Conservation (phyloP, 345 rosid species). For the Salix dunnii region DNA sequence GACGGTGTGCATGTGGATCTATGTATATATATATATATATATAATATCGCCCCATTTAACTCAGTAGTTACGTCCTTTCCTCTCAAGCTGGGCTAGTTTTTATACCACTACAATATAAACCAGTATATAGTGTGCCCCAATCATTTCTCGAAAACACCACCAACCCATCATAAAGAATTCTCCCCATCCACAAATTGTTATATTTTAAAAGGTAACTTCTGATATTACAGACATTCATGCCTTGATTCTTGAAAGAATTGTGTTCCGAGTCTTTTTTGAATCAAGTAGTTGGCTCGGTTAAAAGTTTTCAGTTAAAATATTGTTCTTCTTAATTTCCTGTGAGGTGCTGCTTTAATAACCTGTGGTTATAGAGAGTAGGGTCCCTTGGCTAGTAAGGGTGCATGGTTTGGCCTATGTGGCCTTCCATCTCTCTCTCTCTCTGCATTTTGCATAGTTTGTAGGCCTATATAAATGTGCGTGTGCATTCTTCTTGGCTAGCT, state of each 20-base stretch:
- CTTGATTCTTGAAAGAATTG: not conserved
- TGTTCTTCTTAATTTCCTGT: not conserved
- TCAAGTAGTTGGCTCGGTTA: slow-evolving; percentile 9
- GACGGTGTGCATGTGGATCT: slow-evolving; percentile 53
- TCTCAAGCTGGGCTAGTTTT: slow-evolving; percentile 6
- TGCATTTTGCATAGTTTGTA: not conserved
- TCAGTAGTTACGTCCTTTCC: slow-evolving; percentile 26
- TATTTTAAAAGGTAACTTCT: not conserved
- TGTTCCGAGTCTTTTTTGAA: not conserved
- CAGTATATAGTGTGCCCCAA: slow-evolving; percentile 23
- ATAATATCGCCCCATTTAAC: slow-evolving; percentile 1
- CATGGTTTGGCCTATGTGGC: slow-evolving; percentile 37
- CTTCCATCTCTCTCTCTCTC: slow-evolving; percentile 13
- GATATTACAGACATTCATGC: slow-evolving; percentile 9
- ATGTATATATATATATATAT: not conserved
- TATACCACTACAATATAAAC: not conserved
- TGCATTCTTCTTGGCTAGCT: slow-evolving; percentile 17
- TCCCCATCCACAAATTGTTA: slow-evolving; percentile 9
- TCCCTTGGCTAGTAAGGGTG: slow-evolving; percentile 24
- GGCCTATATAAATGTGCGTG: slow-evolving; percentile 22
- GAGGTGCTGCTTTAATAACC: slow-evolving; percentile 16
- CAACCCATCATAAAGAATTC: slow-evolving; percentile 4
- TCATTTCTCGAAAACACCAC: slow-evolving; percentile 24
- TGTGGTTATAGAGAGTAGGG: slow-evolving; percentile 9
- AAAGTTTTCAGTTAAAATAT: not conserved